Evolutionary conservation across 495 filamentous ascomycete species (phyloP).

Genomic region (Podospora tetraspora): DNA sequence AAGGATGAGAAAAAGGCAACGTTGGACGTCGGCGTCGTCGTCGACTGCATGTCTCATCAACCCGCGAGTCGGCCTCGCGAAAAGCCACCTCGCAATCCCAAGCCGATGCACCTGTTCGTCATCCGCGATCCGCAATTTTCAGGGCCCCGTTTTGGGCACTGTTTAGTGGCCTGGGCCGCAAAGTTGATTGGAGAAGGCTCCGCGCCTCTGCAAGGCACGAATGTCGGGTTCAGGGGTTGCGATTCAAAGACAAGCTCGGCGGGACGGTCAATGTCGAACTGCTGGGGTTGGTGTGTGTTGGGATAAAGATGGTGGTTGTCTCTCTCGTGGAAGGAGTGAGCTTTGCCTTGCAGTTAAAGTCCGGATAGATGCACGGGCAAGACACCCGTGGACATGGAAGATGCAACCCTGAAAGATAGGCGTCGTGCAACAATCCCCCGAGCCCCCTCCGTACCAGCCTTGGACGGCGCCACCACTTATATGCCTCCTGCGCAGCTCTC

Average conservation of each 20-base stretch:
- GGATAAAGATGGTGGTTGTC: not conserved
- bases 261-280: not conserved
- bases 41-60: slow-evolving; percentile 38
- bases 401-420: not conserved
- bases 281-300: not conserved
- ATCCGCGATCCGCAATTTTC: slow-evolving; percentile 8
- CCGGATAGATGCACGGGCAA: not conserved
- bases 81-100: slow-evolving; percentile 11
- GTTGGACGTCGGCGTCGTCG: slow-evolving; percentile 34
- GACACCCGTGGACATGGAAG: not conserved
- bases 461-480: not conserved
- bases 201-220: slow-evolving; percentile 3
- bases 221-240: slow-evolving; percentile 3
- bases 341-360: not conserved
- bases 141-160: slow-evolving; percentile 8
- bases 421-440: not conserved
- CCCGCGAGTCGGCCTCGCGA: not conserved
- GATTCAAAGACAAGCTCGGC: too few relatives aligned
- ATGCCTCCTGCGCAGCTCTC: not conserved
- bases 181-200: slow-evolving; percentile 6
- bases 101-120: slow-evolving; percentile 8
- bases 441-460: not conserved
- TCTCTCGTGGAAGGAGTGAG: not conserved
- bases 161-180: not conserved
- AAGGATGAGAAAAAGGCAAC: slow-evolving; percentile 42